Evolutionary conservation across 495 filamentous ascomycete species (phyloP).

Genomic region (Penicillium cataractarum): DNA sequence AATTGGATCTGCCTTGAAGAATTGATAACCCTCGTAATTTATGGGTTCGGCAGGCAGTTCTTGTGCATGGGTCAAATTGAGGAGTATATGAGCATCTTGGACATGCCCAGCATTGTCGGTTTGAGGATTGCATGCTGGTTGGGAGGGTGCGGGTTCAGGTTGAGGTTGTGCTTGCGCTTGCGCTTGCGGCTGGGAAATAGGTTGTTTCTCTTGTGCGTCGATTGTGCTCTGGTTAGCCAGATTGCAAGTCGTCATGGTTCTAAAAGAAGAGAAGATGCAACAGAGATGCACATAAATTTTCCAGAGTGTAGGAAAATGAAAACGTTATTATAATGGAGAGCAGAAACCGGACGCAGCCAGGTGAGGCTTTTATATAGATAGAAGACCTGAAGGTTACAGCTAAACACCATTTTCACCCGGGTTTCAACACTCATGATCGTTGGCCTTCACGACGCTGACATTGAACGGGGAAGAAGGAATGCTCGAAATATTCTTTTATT

Average conservation of each 20-base stretch:
- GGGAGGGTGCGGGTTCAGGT: not conserved
- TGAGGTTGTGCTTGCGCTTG: not conserved
- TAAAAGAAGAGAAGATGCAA: slow-evolving; percentile 12
- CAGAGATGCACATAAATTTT: slow-evolving; percentile 9
- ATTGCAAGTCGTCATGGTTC: slow-evolving; percentile 20
- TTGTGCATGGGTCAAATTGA: not conserved
- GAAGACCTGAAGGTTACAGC: too few relatives aligned
- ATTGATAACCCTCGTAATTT: slow-evolving; percentile 39
- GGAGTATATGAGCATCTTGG: not conserved
- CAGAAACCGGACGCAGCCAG: not conserved
- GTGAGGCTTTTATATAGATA: too few relatives aligned
- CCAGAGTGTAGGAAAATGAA: not conserved
- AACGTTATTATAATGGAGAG: not conserved
- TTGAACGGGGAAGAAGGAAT: too few relatives aligned
- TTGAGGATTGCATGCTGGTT: not conserved
- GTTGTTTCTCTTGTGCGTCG: slow-evolving; percentile 3
- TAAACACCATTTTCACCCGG: too few relatives aligned
- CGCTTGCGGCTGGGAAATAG: not conserved
- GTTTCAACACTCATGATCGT: too few relatives aligned
- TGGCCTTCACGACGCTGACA: too few relatives aligned
- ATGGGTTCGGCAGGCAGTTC: not conserved
- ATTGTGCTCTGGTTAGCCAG: slow-evolving; percentile 1
- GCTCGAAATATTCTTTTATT: too few relatives aligned
- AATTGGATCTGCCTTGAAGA: slow-evolving; percentile 37
- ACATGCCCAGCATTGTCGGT: not conserved